Conservation (phyloP, 2,329 filamentous ascomycete genomes). For the Ophiocordyceps sinensis region DNA sequence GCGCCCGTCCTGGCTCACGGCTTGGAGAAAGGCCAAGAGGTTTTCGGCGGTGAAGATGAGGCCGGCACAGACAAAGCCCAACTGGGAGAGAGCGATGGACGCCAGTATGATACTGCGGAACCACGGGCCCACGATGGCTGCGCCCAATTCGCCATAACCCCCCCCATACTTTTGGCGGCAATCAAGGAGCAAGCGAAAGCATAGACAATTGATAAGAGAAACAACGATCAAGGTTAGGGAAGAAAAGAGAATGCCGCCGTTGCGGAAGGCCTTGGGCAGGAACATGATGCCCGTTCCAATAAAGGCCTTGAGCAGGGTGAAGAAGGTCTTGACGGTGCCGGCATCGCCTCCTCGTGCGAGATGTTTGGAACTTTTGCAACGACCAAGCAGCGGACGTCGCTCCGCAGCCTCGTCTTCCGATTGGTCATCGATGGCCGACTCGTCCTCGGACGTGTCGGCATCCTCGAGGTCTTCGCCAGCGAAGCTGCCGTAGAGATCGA, state of each 20-base stretch:
- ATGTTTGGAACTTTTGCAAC: slow-evolving; percentile 34
- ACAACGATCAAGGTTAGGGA: slow-evolving; percentile 52
- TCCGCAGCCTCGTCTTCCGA: slow-evolving; percentile 28
- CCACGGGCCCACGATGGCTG: slow-evolving; percentile 45
- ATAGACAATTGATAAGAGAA: slow-evolving; percentile 51
- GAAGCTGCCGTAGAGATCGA: slow-evolving; percentile 63
- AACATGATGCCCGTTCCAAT: slow-evolving; percentile 75
- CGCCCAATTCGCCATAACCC: slow-evolving; percentile 61
- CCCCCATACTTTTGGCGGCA: slow-evolving; percentile 51
- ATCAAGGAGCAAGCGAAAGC: slow-evolving; percentile 57
- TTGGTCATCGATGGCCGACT: slow-evolving; percentile 36
- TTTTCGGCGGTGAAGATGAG: slow-evolving; percentile 70
- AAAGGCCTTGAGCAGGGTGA: slow-evolving; percentile 66
- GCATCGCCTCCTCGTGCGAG: slow-evolving; percentile 42
- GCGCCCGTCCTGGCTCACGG: slow-evolving; percentile 35
- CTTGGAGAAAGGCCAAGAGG: slow-evolving; percentile 49
- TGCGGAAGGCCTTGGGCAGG: slow-evolving; percentile 63
- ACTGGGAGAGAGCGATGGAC: slow-evolving; percentile 59
- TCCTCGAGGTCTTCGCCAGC: slow-evolving; percentile 56
- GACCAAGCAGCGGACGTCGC: slow-evolving; percentile 36
- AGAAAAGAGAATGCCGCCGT: slow-evolving; percentile 64
- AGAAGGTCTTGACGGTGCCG: slow-evolving; percentile 58
- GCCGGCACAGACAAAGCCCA: slow-evolving; percentile 66
- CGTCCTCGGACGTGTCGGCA: slow-evolving; percentile 35
- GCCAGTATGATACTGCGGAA: slow-evolving; percentile 52